These are phyloP conservation scores for Trichosporon asahii DNA, from an alignment of 1,284 basidiomycete genomes.

Conservation along the genomic window DNA sequence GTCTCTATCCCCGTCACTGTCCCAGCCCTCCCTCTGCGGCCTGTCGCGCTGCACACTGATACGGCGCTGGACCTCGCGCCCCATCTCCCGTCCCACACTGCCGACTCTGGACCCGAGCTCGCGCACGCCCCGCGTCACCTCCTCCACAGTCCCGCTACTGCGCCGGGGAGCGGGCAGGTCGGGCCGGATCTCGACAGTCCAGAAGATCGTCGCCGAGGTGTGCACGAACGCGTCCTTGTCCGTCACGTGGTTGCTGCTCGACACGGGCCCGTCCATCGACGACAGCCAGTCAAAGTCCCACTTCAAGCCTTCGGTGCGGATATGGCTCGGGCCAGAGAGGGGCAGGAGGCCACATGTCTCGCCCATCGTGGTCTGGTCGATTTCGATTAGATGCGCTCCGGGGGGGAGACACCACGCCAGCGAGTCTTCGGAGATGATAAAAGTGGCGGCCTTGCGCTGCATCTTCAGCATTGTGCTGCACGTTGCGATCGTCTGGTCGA, in stretches of 20 bases:
- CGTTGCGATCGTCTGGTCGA: constrained; percentile 92
- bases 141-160: constrained; percentile 24
- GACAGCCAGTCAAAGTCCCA: constrained; percentile 80
- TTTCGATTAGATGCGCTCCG: constrained; percentile 73
- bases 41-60: neutral
- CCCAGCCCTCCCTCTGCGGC: neutral
- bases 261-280: constrained; percentile 74
- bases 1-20: neutral
- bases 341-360: constrained; percentile 91
- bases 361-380: constrained; percentile 72
- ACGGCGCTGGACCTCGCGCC: constrained; percentile 10
- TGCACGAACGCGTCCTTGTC: constrained; percentile 59
- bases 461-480: constrained; percentile 81
- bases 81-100: constrained; percentile 10
- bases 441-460: constrained; percentile 61
- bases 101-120: constrained; percentile 17
- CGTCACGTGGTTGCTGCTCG: constrained; percentile 86
- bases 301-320: constrained; percentile 73
- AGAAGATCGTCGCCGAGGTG: constrained; percentile 81
- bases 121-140: constrained; percentile 21
- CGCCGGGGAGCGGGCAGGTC: constrained; percentile 29
- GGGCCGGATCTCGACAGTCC: constrained; percentile 65
- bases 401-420: constrained; percentile 80
- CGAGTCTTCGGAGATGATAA: constrained; percentile 79
- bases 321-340: constrained; percentile 71